phyloP scores from a whole-genome alignment of 2,329 filamentous ascomycete species.

The Venturia nashicola region DNA sequence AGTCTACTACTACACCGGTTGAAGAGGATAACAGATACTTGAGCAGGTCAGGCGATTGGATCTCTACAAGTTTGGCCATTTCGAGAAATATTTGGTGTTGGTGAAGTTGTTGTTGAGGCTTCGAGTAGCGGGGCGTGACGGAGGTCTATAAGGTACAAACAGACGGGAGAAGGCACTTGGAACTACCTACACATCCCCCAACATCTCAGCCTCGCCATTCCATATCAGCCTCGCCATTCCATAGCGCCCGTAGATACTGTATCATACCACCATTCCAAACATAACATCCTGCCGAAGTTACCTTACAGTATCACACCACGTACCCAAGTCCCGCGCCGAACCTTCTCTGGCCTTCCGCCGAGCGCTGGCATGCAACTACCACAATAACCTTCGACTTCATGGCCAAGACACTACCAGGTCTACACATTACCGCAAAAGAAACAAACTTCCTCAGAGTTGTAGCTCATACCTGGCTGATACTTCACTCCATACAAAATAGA shows the following conservation, averaged over 20 bases:
- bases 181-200: no score
- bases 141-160: background rate
- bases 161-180: no score
- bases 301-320: background rate
- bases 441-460: slow-evolving; percentile 17
- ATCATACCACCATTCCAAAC: background rate
- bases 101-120: background rate
- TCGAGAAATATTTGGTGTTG: background rate
- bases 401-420: slow-evolving; percentile 12
- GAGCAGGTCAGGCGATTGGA: slow-evolving; percentile 29
- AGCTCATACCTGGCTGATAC: slow-evolving; percentile 18
- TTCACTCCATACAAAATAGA: slow-evolving; percentile 14
- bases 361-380: background rate
- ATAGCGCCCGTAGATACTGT: background rate
- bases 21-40: slow-evolving; percentile 55
- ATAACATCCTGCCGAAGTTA: background rate
- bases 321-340: background rate
- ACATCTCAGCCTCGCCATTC: background rate
- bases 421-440: slow-evolving; percentile 21
- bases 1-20: slow-evolving; percentile 75
- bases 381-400: background rate
- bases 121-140: background rate
- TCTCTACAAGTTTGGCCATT: slow-evolving; percentile 24
- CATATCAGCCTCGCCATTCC: background rate
- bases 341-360: background rate